Conservation (phyloP, 768 basidiomycete species). For the Lentinus tigrinus region DNA sequence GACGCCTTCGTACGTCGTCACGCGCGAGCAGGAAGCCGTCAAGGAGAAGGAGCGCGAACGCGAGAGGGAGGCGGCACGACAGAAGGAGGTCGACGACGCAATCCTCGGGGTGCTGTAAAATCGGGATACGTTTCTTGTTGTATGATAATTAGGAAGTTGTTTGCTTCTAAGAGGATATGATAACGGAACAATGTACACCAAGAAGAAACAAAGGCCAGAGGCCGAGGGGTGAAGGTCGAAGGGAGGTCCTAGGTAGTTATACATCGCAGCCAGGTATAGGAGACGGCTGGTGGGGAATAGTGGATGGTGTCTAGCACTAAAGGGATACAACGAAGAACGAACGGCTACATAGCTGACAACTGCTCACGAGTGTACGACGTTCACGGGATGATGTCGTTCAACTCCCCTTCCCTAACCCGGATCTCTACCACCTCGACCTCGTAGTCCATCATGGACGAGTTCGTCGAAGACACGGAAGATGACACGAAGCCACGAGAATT, state of each 20-base stretch:
- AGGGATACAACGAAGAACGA: conserved; percentile 11
- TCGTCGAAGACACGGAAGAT: conserved; percentile 65
- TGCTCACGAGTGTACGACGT: background rate
- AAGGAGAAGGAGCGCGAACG: conserved; percentile 57
- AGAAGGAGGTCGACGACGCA: conserved; percentile 65
- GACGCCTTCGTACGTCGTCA: conserved; percentile 65
- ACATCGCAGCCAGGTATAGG: conserved; percentile 5
- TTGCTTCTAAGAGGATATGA: background rate
- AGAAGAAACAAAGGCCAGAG: background rate
- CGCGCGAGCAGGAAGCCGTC: conserved; percentile 65
- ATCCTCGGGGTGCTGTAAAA: conserved; percentile 46
- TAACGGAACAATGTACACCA: conserved; percentile 12
- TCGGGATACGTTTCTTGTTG: background rate
- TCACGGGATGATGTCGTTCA: conserved; percentile 72
- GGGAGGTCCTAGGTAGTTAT: conserved; percentile 1
- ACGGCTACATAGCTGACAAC: conserved; percentile 7
- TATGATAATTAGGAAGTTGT: background rate
- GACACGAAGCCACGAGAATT: conserved; percentile 65
- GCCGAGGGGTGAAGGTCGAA: no score
- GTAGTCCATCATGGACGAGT: conserved; percentile 68
- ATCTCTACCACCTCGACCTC: conserved; percentile 90
- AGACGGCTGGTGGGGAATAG: conserved; percentile 2
- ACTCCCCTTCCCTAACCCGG: conserved; percentile 74
- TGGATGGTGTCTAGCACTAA: conserved; percentile 12
- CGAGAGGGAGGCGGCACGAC: conserved; percentile 50